Evolutionary conservation across 305 asterid species (phyloP).

Genomic region (Plantago lanceolata): DNA sequence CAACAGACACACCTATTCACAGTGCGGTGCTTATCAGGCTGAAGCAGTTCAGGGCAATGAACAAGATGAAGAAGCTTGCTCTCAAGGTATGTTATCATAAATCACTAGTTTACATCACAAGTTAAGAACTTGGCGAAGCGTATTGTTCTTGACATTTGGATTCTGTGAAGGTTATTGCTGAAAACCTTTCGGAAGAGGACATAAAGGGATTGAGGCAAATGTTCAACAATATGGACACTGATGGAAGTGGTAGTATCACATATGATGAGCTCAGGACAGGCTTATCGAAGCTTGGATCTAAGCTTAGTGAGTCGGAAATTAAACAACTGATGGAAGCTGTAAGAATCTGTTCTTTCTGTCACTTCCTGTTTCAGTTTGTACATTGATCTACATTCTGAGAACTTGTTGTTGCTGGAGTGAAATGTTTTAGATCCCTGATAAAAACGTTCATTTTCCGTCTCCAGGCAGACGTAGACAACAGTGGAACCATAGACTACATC

Average conservation of each 20-base stretch:
- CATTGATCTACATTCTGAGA: background rate
- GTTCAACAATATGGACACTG: constrained; percentile 89
- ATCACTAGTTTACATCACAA: background rate
- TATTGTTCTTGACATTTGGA: constrained; percentile 8
- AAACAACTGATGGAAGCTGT: constrained; percentile 89
- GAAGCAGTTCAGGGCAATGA: constrained; percentile 93
- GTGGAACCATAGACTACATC: constrained; percentile 71
- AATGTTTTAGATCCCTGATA: background rate
- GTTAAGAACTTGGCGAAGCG: no score
- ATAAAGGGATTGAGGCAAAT: constrained; percentile 69
- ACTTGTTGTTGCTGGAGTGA: background rate
- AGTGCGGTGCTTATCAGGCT: constrained; percentile 77
- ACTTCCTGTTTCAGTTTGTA: background rate
- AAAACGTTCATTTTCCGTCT: background rate
- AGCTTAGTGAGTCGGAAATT: constrained; percentile 60
- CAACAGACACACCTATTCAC: constrained; percentile 76
- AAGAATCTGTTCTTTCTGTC: constrained; percentile 24
- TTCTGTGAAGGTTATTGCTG: constrained; percentile 69
- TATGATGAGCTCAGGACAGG: constrained; percentile 77
- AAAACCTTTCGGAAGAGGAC: constrained; percentile 72
- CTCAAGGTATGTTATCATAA: constrained; percentile 48
- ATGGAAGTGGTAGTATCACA: constrained; percentile 72
- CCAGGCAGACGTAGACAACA: constrained; percentile 86
- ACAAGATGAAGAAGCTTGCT: constrained; percentile 87
- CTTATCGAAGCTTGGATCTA: constrained; percentile 73